These are phyloP conservation scores for Oleoguttula mirabilis DNA, from an alignment of 495 filamentous ascomycete genomes.

Conservation along the genomic window DNA sequence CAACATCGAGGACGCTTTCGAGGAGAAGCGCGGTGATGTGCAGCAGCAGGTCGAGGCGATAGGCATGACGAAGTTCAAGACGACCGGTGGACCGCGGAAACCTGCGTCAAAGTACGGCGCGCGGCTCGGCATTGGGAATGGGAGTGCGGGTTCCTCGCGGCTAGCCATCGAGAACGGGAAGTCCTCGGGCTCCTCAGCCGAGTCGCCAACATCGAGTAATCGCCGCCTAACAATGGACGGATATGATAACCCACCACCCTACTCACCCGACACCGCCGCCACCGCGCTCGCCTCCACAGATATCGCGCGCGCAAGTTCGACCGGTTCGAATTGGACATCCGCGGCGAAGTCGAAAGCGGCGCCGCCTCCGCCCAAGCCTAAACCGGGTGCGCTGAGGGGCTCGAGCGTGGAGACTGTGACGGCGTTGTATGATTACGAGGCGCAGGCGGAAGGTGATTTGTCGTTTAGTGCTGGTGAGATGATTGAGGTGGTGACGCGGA, in stretches of 20 bases:
- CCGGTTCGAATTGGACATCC: slow-evolving; percentile 45
- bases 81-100: slow-evolving; percentile 55
- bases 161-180: neutral
- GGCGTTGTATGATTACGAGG: slow-evolving; percentile 76
- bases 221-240: slow-evolving; percentile 44
- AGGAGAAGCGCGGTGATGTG: slow-evolving; percentile 74
- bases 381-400: slow-evolving; percentile 63
- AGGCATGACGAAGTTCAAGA: slow-evolving; percentile 76
- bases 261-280: slow-evolving; percentile 9
- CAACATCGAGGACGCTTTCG: slow-evolving; percentile 82
- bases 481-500: slow-evolving; percentile 75
- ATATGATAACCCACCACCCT: neutral
- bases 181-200: slow-evolving; percentile 34
- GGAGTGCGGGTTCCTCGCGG: neutral
- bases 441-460: slow-evolving; percentile 87
- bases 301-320: slow-evolving; percentile 41
- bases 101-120: slow-evolving; percentile 36
- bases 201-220: slow-evolving; percentile 36
- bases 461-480: slow-evolving; percentile 82
- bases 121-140: slow-evolving; percentile 30
- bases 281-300: slow-evolving; percentile 25
- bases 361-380: slow-evolving; percentile 84
- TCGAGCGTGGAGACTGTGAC: slow-evolving; percentile 54
- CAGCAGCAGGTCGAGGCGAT: slow-evolving; percentile 72
- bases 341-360: slow-evolving; percentile 71